phyloP scores from a whole-genome alignment of 192 early-diverging fungal genomes.

The Funneliformis geosporum region DNA sequence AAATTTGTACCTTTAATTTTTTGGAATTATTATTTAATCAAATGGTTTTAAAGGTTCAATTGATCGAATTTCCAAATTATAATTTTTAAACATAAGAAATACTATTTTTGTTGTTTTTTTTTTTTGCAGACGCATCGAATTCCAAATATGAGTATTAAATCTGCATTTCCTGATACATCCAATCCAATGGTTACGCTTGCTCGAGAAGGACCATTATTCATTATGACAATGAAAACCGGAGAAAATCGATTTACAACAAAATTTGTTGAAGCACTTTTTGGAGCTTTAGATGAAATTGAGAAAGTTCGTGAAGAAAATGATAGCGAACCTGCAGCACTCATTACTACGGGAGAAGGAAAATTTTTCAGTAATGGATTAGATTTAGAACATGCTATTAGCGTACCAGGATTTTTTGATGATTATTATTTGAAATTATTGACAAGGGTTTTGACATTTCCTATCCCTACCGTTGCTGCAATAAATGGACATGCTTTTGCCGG shows the following conservation, averaged over 20 bases:
- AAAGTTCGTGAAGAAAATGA: conserved; percentile 44
- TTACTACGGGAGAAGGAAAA: conserved; percentile 66
- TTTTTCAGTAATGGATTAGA: conserved; percentile 77
- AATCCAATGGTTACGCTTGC: not conserved
- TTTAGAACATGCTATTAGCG: conserved; percentile 42
- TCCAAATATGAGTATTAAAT: not conserved
- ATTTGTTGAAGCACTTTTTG: conserved; percentile 56
- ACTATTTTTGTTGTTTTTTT: too few relatives aligned
- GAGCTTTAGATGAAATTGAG: conserved; percentile 63
- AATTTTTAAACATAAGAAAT: not conserved
- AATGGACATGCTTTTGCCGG: conserved; percentile 87
- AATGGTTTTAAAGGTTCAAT: too few relatives aligned
- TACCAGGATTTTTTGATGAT: conserved; percentile 51
- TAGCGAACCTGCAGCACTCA: conserved; percentile 52
- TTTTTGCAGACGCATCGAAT: not conserved
- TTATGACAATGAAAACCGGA: conserved; percentile 64
- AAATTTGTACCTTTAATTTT: too few relatives aligned
- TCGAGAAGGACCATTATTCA: conserved; percentile 56
- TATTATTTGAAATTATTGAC: conserved; percentile 60
- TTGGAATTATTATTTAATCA: too few relatives aligned
- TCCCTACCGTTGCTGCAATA: conserved; percentile 74
- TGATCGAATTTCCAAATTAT: not conserved
- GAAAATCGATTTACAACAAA: conserved; percentile 69
- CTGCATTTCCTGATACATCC: not conserved
- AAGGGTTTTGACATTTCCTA: conserved; percentile 61